Base-by-base conservation (phyloP, 2,329 filamentous ascomycete genomes). In the Microcyclosporella mali region DNA sequence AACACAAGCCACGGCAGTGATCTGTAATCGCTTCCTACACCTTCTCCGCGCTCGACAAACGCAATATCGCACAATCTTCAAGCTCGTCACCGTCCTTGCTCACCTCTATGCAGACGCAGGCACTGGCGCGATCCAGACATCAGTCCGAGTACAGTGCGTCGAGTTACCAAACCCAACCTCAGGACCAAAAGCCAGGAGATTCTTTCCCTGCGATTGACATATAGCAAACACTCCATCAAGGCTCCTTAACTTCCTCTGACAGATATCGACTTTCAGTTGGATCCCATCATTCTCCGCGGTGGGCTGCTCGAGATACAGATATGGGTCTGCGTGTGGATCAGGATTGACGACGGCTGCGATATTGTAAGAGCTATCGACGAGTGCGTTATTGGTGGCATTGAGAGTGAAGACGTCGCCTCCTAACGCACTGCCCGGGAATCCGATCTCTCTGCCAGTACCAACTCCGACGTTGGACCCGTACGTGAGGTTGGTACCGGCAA, bases 381-480 rank as follows among this genome's bases (percentile, higher is more conserved):
- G 34, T n/a, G 38, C 17, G 44, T 52, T 49, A 36, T 53, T 50
- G 41, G 53, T 46, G 50, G 53, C 51, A n/a, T n/a, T n/a, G 46
- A 54, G 49, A 43, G 39, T 46, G 43, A 52, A 52, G 29, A 52
- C 49, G 40, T 60, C 56, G 48, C 46, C 50, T 38, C 56, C 46
- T 12, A 52, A 47, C n/a, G 54, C 49, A 9, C 47, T 40, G 42
- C 51, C 43, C 19, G 41, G 32, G 28, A 58, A 41, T 36, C 10
- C 16, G 37, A 32, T 12, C 12, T 39, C 21, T 8, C 9, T 11
- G 27, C 25, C 36, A 21, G n/a, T 30, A 21, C 14, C 7, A 21
- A 34, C 18, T 16, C 6, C 6, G 8, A 17, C 16, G 15, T 6
- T 32, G 15, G 6, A 6, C 6, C 30, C 30, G 30, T 32, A 32